Conservation (phyloP, 805 yeast genomes). For the Clavispora vitiphila region DNA sequence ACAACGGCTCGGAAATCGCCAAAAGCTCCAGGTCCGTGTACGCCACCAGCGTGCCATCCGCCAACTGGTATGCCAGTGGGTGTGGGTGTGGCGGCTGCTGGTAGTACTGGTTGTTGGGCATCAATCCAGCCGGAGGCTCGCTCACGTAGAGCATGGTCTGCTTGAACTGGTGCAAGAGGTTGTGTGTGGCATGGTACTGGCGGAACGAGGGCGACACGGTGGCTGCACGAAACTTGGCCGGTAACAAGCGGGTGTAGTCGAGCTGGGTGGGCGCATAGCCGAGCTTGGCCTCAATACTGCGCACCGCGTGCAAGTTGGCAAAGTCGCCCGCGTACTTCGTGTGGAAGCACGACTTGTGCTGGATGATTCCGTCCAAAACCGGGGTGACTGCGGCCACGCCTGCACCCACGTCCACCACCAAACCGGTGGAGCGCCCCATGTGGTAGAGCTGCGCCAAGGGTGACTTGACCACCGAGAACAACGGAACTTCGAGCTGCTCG, state of each 20-base stretch:
- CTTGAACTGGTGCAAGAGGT: slow-evolving; percentile 34
- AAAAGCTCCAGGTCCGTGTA: slow-evolving; percentile 41
- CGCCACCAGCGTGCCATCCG: slow-evolving; percentile 44
- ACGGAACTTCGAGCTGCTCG: slow-evolving; percentile 69
- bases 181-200: slow-evolving; percentile 32
- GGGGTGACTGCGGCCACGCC: slow-evolving; percentile 70
- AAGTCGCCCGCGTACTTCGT: slow-evolving; percentile 84
- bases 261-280: slow-evolving; percentile 16
- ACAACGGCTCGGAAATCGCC: slow-evolving; percentile 60
- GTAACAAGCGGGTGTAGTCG: slow-evolving; percentile 13
- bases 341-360: slow-evolving; percentile 59
- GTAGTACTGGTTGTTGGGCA: slow-evolving; percentile 12
- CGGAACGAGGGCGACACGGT: slow-evolving; percentile 21
- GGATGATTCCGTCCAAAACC: slow-evolving; percentile 66
- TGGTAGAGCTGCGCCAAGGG: slow-evolving; percentile 77
- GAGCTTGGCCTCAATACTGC: slow-evolving; percentile 34
- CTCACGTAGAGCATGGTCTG: slow-evolving; percentile 23
- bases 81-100: slow-evolving; percentile 18
- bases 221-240: slow-evolving; percentile 3
- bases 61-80: slow-evolving; percentile 46
- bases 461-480: slow-evolving; percentile 67
- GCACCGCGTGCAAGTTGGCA: slow-evolving; percentile 57
- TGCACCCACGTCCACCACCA: slow-evolving; percentile 78
- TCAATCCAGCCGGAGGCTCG: slow-evolving; percentile 17
- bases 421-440: slow-evolving; percentile 70